Evolutionary conservation across 192 early-diverging fungal species (phyloP).

Genomic region (Coemansia sp.): DNA sequence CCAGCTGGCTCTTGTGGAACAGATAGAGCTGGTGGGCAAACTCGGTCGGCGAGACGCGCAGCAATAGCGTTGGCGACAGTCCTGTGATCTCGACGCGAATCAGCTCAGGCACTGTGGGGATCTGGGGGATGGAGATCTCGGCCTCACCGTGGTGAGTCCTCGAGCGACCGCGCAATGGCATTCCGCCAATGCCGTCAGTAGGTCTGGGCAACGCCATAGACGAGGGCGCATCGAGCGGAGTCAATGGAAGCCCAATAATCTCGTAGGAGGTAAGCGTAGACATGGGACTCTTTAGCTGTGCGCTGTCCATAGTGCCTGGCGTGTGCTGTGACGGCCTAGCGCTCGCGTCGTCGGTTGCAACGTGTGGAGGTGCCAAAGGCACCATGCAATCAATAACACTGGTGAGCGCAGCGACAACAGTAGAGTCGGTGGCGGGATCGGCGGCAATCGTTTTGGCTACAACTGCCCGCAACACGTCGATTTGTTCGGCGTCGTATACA

Average conservation of each 20-base stretch:
- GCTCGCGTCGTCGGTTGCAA: neutral
- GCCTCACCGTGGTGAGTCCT: slow-evolving; percentile 47
- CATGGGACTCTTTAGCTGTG: slow-evolving; percentile 17
- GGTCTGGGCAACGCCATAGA: slow-evolving; percentile 6
- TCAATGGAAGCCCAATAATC: slow-evolving; percentile 21
- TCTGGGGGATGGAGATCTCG: slow-evolving; percentile 40
- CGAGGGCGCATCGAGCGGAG: slow-evolving; percentile 18
- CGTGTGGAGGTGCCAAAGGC: slow-evolving; percentile 14
- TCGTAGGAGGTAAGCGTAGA: slow-evolving; percentile 33
- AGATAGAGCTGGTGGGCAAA: slow-evolving; percentile 72
- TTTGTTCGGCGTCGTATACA: slow-evolving; percentile 33
- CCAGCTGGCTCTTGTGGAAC: slow-evolving; percentile 60
- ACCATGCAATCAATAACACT: slow-evolving; percentile 44
- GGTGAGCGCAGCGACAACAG: neutral
- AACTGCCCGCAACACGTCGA: slow-evolving; percentile 29
- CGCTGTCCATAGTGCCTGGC: slow-evolving; percentile 15
- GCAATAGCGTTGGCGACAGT: slow-evolving; percentile 63
- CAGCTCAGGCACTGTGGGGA: slow-evolving; percentile 50
- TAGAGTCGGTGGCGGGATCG: slow-evolving; percentile 3
- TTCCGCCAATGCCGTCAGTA: slow-evolving; percentile 4
- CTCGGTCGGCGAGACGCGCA: slow-evolving; percentile 60
- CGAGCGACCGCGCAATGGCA: slow-evolving; percentile 42
- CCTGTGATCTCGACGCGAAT: slow-evolving; percentile 60
- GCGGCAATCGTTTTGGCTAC: slow-evolving; percentile 16
- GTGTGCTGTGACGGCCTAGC: slow-evolving; percentile 8